Conservation (phyloP, 2,329 filamentous ascomycete species). For the Neospermospora avenae region DNA sequence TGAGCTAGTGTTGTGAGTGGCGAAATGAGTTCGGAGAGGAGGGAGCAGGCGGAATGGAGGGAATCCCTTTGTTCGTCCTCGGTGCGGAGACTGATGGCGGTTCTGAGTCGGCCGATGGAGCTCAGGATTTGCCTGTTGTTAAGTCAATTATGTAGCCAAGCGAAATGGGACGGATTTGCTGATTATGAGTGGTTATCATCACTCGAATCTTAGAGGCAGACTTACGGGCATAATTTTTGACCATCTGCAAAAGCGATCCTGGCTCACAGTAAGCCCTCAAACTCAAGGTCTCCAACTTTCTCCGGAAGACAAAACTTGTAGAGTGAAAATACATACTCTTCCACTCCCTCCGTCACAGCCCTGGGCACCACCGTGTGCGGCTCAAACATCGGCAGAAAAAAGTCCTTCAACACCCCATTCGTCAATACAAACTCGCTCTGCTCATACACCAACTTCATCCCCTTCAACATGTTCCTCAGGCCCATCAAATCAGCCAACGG, state of each 20-base stretch:
- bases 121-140: neutral
- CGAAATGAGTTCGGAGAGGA: neutral
- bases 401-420: constrained; percentile 6
- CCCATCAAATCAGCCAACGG: neutral
- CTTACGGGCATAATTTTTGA: neutral
- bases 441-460: neutral
- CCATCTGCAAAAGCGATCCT: neutral
- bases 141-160: neutral
- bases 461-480: neutral
- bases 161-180: neutral
- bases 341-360: neutral
- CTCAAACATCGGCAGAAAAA: neutral
- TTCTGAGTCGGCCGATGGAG: neutral
- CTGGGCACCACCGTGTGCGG: neutral
- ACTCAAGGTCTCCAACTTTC: no score
- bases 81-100: neutral
- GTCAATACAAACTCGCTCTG: neutral
- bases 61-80: neutral
- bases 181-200: neutral
- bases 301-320: neutral
- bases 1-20: neutral
- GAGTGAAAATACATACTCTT: neutral
- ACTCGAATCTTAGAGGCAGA: neutral
- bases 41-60: neutral
- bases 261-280: neutral